Percentiles rank a stretch among this genome's conserved stretches.
These are phyloP conservation scores for Sequoia sempervirens DNA, from an alignment of 75 land plant genomes.

Conservation along the genomic window DNA sequence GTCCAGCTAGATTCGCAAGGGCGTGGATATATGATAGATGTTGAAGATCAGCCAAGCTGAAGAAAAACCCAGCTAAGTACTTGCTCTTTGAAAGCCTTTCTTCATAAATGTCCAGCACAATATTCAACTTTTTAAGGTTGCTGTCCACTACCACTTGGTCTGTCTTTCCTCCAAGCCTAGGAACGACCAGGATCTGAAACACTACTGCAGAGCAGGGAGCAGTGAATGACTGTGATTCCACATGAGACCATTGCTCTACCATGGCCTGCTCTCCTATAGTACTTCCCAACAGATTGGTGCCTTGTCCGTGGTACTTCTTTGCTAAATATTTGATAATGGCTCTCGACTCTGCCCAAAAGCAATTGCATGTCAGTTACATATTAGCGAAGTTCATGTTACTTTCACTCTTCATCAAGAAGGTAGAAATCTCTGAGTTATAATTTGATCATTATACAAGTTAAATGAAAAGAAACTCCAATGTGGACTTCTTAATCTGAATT, in stretches of 20 bases:
- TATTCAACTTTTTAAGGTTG: conserved; percentile 36
- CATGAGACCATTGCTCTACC: conserved; percentile 63
- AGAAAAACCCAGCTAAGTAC: conserved; percentile 32
- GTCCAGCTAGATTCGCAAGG: conserved; percentile 2
- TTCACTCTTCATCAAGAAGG: neutral
- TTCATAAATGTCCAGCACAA: conserved; percentile 32
- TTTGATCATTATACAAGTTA: too few species aligned
- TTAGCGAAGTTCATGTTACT: neutral
- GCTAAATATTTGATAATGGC: conserved; percentile 47
- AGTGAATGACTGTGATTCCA: conserved; percentile 49
- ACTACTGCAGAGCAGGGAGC: conserved; percentile 20
- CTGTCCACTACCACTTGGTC: conserved; percentile 21
- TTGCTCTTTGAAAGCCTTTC: conserved; percentile 15
- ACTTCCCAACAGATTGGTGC: conserved; percentile 29
- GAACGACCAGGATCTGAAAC: conserved; percentile 10
- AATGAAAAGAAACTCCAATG: too few species aligned
- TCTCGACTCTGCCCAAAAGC: conserved; percentile 42
- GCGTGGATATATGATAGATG: conserved; percentile 18
- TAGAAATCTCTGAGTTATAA: too few species aligned
- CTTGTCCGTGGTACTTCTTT: conserved; percentile 25
- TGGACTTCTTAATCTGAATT: too few species aligned
- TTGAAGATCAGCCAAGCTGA: conserved; percentile 29
- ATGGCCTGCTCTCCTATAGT: conserved; percentile 36
- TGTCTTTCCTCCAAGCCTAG: conserved; percentile 11
- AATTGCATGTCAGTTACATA: too few species aligned